These are phyloP conservation scores for Pezicula rhizophila DNA, from an alignment of 2,329 filamentous ascomycete species.

Conservation along the genomic window DNA sequence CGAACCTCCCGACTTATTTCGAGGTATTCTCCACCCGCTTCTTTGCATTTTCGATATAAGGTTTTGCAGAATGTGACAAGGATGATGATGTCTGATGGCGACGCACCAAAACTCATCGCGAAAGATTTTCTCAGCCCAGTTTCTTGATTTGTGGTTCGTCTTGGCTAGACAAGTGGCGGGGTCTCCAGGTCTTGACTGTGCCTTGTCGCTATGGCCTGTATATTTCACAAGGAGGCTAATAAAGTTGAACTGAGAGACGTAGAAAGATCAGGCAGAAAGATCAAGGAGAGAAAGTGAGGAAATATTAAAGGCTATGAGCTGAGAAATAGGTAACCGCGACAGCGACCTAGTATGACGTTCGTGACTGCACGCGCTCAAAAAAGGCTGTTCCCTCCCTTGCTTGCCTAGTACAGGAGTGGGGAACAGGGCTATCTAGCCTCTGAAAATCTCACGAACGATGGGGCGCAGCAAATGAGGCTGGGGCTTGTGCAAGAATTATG, in stretches of 20 bases:
- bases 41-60: constrained; percentile 48
- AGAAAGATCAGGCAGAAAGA: neutral
- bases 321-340: constrained; percentile 11
- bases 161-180: neutral
- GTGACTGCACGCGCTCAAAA: constrained; percentile 9
- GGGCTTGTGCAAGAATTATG: neutral
- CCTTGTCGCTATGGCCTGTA: neutral
- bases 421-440: constrained; percentile 1
- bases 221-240: neutral
- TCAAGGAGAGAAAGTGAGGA: constrained; percentile 1
- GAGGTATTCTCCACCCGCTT: constrained; percentile 41
- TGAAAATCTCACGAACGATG: constrained; percentile 4
- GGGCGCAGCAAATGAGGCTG: constrained; percentile 11
- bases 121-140: neutral
- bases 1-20: constrained; percentile 45
- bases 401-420: neutral
- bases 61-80: constrained; percentile 49
- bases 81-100: constrained; percentile 41
- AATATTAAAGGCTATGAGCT: constrained; percentile 10
- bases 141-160: neutral
- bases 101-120: constrained; percentile 25
- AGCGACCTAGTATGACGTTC: neutral
- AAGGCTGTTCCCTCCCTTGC: too few species aligned
- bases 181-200: neutral
- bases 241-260: neutral